Evolutionary conservation across 2,329 filamentous ascomycete genomes (phyloP).

Genomic region (Cadophora luteo-olivacea): DNA sequence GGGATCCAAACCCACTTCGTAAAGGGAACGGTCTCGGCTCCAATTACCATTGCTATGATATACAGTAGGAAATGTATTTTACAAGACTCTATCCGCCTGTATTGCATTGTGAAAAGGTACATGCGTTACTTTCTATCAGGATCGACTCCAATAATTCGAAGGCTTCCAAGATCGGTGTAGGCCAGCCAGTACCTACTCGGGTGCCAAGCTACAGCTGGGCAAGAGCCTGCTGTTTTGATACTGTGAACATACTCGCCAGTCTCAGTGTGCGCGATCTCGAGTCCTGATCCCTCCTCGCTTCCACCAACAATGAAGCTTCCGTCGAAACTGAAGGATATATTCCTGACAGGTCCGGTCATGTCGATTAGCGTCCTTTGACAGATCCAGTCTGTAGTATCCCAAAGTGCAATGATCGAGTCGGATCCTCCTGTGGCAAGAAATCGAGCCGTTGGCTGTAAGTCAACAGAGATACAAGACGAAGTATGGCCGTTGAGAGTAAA

Average conservation of each 20-base stretch:
- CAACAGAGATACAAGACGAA: conserved; percentile 71
- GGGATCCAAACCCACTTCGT: background rate
- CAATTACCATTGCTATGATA: background rate
- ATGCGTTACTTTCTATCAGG: conserved; percentile 40
- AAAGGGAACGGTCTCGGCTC: too few relatives aligned
- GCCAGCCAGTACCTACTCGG: conserved; percentile 77
- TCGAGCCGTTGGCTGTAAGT: conserved; percentile 73
- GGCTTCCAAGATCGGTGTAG: conserved; percentile 67
- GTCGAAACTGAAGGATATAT: conserved; percentile 78
- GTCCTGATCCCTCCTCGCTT: conserved; percentile 72
- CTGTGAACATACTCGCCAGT: conserved; percentile 76
- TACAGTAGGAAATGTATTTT: too few relatives aligned
- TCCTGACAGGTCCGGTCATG: conserved; percentile 73
- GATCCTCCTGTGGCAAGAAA: conserved; percentile 78
- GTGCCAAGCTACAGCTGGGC: conserved; percentile 76
- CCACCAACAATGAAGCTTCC: conserved; percentile 77
- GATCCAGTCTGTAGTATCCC: conserved; percentile 80
- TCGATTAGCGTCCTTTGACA: conserved; percentile 74
- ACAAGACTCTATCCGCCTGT: background rate
- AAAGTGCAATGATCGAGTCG: conserved; percentile 77
- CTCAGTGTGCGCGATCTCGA: conserved; percentile 76
- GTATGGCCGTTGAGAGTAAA: conserved; percentile 76
- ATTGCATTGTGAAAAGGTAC: background rate
- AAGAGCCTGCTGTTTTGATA: conserved; percentile 70
- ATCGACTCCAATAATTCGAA: conserved; percentile 65